Evolutionary conservation across 1,284 basidiomycete genomes (phyloP).

Genomic region (Malassezia sp.): DNA sequence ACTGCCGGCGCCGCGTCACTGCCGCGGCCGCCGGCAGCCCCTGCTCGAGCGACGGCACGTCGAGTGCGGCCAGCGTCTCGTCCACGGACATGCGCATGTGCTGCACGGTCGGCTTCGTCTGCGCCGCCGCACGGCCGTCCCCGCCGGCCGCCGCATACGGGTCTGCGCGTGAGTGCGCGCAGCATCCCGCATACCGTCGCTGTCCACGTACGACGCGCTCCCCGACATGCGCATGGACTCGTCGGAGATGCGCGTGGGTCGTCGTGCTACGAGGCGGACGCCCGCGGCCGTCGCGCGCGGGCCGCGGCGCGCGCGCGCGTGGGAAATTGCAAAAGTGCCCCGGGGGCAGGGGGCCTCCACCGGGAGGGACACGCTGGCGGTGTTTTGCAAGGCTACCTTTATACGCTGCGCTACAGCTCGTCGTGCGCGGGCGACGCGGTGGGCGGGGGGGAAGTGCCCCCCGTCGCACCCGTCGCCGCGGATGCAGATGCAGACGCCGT

Average conservation of each 20-base stretch:
- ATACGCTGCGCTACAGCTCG: conserved; percentile 16
- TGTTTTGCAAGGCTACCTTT: no score
- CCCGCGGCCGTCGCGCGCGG: no score
- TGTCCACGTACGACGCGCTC: neutral
- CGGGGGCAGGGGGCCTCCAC: no score
- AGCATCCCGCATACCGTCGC: conserved; percentile 2
- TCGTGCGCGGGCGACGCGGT: conserved; percentile 10
- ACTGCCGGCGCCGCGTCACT: conserved; percentile 15
- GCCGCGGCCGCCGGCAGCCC: conserved; percentile 23
- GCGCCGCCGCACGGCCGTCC: neutral
- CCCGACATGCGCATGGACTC: neutral
- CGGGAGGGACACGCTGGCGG: no score
- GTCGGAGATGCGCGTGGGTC: no score
- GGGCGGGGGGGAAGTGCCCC: conserved; percentile 1
- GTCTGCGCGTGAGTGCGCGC: neutral
- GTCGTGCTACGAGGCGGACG: neutral
- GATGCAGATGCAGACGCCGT: neutral
- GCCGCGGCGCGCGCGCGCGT: no score
- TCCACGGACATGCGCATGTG: conserved; percentile 23
- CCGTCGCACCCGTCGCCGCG: neutral
- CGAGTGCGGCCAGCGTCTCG: conserved; percentile 20
- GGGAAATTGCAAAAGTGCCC: no score
- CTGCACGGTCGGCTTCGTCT: conserved; percentile 13
- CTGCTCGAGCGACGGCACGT: conserved; percentile 22
- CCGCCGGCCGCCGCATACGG: neutral